Evolutionary conservation across 2,329 filamentous ascomycete species (phyloP).

Genomic region (Sclerotiophoma versabilis): DNA sequence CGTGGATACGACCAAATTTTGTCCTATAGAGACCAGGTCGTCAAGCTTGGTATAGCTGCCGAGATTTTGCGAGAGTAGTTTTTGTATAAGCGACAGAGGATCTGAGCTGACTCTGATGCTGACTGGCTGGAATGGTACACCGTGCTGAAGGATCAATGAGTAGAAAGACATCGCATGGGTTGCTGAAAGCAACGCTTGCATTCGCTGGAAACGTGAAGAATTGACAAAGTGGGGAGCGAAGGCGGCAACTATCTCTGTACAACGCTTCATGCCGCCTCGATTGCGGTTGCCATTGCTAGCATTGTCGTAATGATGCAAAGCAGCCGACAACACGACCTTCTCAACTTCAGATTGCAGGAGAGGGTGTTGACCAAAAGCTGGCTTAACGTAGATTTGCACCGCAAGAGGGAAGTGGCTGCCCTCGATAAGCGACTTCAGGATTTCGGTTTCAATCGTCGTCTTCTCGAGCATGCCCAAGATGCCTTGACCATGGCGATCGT

Average conservation of each 20-base stretch:
- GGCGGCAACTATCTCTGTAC: constrained; percentile 65
- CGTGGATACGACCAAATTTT: constrained; percentile 64
- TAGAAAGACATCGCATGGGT: constrained; percentile 80
- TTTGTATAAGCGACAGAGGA: constrained; percentile 74
- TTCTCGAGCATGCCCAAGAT: constrained; percentile 65
- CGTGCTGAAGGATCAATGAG: constrained; percentile 78
- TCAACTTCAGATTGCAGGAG: constrained; percentile 62
- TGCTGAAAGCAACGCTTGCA: constrained; percentile 71
- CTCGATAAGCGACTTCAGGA: constrained; percentile 71
- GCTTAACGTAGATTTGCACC: constrained; percentile 63
- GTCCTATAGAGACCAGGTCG: constrained; percentile 73
- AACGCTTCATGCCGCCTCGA: constrained; percentile 78
- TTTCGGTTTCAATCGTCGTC: constrained; percentile 71
- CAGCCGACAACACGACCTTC: constrained; percentile 67
- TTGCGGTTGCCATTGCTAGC: constrained; percentile 81
- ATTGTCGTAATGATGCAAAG: constrained; percentile 78
- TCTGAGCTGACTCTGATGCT: constrained; percentile 79
- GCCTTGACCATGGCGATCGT: constrained; percentile 54
- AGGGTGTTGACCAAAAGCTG: constrained; percentile 58
- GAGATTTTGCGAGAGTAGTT: constrained; percentile 77
- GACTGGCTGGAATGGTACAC: constrained; percentile 80
- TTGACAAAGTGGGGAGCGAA: constrained; percentile 66
- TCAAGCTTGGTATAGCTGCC: constrained; percentile 77
- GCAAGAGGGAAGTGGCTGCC: constrained; percentile 71
- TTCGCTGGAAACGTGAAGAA: constrained; percentile 61